A percentile compares a stretch with the other conserved stretches of the same genome.
phyloP scores from a whole-genome alignment of 108 stramenopile genomes.

The Schizochytrium sp. region DNA sequence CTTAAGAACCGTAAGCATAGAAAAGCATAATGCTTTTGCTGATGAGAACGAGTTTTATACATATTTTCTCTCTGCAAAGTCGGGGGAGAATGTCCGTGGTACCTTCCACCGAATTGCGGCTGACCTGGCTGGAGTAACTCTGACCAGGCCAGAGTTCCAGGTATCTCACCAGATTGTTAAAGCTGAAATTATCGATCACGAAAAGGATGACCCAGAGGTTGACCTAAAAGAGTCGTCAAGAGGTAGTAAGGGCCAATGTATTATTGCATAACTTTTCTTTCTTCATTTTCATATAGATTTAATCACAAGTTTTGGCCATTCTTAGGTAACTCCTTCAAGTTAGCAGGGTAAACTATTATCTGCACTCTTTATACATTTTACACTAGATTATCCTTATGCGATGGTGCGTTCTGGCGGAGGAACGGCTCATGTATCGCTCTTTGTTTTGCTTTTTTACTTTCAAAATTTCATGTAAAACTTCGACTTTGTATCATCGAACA shows the following conservation, averaged over 20 bases:
- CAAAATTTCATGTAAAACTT: neutral
- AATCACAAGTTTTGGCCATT: neutral
- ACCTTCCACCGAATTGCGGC: constrained; percentile 69
- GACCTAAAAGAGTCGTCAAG: neutral
- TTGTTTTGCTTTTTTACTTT: neutral
- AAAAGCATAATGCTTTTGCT: constrained; percentile 66
- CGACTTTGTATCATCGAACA: neutral
- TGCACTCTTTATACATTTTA: neutral
- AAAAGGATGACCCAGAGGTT: constrained; percentile 70
- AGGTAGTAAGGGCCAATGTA: neutral
- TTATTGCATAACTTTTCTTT: constrained; percentile 2
- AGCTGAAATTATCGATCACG: constrained; percentile 71
- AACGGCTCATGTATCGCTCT: too few species aligned
- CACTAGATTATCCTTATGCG: neutral
- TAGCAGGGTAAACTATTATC: neutral
- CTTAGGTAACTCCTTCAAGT: too few species aligned
- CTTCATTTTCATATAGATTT: neutral
- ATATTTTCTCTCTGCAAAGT: constrained; percentile 73
- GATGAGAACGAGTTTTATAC: constrained; percentile 70
- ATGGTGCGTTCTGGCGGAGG: too few species aligned
- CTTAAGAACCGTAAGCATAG: constrained; percentile 66
- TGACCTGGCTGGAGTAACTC: constrained; percentile 65
- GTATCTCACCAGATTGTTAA: constrained; percentile 64
- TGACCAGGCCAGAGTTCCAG: constrained; percentile 66
- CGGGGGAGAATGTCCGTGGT: constrained; percentile 72